A percentile compares a stretch with the other conserved stretches of the same genome.
These are phyloP conservation scores for Oldenlandia corymbosa DNA, from an alignment of 257 asterid species.

Conservation along the genomic window DNA sequence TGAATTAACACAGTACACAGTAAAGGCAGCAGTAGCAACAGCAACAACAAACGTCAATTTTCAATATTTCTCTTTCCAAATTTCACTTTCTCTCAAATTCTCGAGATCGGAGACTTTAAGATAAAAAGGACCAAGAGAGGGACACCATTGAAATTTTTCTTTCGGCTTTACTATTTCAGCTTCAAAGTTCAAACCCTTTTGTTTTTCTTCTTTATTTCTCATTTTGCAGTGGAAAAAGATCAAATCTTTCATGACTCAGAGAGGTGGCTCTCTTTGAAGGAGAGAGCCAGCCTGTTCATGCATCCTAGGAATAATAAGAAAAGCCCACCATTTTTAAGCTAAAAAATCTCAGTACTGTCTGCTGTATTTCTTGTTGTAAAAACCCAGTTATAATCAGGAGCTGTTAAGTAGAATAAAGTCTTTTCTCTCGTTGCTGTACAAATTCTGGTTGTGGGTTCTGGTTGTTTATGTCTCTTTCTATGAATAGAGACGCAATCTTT, in stretches of 20 bases:
- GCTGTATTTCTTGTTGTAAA: conserved; percentile 2
- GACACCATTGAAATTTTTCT: conserved; percentile 8
- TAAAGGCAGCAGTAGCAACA: conserved; percentile 12
- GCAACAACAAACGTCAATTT: too few species aligned
- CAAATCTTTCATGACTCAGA: conserved; percentile 54
- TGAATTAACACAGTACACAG: too few species aligned
- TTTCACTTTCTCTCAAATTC: conserved; percentile 42
- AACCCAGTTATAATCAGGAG: background rate
- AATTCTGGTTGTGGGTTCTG: conserved; percentile 12
- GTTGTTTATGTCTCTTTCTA: conserved; percentile 43
- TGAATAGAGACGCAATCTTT: conserved; percentile 56
- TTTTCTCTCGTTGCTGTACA: background rate
- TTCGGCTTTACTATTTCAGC: too few species aligned
- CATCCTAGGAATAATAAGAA: conserved; percentile 23
- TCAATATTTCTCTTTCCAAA: conserved; percentile 29
- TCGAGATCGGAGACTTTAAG: conserved; percentile 22
- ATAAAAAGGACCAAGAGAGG: conserved; percentile 17
- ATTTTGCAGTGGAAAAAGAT: conserved; percentile 9
- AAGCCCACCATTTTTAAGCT: conserved; percentile 14
- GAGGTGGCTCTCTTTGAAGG: conserved; percentile 83
- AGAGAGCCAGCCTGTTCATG: conserved; percentile 87
- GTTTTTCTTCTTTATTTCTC: background rate
- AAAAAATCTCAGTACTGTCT: background rate
- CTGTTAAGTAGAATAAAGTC: background rate
- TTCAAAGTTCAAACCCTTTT: background rate